phyloP scores from a whole-genome alignment of 805 yeast species.

The Pichia sporocuriosa region DNA sequence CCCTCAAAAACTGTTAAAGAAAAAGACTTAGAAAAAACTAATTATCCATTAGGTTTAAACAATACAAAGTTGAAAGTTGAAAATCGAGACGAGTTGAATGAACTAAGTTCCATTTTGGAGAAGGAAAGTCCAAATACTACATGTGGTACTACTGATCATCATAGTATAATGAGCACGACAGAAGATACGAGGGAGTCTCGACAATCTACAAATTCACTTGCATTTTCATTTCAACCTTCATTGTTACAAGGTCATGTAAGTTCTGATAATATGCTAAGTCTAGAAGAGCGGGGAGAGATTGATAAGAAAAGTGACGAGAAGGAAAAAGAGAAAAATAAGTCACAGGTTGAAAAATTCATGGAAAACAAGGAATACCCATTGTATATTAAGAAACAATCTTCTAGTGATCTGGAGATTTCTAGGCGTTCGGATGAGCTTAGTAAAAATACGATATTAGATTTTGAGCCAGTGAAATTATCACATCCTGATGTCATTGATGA shows the following conservation, averaged over 20 bases:
- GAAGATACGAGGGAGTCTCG: not conserved
- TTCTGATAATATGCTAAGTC: not conserved
- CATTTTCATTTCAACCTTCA: constrained; percentile 10
- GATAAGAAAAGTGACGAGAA: not conserved
- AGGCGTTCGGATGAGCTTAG: not conserved
- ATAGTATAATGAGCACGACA: not conserved
- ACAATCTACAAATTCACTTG: not conserved
- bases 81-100: too few species aligned
- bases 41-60: too few species aligned
- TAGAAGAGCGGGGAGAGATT: not conserved
- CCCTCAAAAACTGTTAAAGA: too few species aligned
- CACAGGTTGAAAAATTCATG: too few species aligned
- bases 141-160: not conserved
- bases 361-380: too few species aligned
- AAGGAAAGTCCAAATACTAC: too few species aligned
- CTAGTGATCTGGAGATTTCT: not conserved
- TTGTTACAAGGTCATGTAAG: constrained; percentile 6
- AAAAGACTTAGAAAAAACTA: too few species aligned
- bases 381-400: too few species aligned
- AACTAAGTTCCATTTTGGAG: too few species aligned
- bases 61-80: too few species aligned
- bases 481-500: constrained; percentile 4
- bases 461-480: not conserved
- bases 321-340: too few species aligned
- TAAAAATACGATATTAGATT: not conserved